Evolutionary conservation across 768 basidiomycete species (phyloP), one percentile per base, ranked within the genome.

Genomic region (Gelatoporia subvermispora): DNA sequence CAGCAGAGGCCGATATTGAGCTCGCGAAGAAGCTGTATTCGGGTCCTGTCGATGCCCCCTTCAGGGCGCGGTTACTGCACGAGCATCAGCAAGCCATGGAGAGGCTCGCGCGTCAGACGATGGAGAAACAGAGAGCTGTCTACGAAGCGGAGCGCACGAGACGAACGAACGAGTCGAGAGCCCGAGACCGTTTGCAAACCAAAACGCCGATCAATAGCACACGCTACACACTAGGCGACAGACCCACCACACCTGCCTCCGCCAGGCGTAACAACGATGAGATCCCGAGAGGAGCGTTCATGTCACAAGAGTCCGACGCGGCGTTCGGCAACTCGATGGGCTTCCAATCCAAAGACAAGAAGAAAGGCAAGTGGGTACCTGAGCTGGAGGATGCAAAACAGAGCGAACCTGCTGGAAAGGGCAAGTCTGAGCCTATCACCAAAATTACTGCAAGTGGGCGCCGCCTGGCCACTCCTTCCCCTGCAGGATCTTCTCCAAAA

Each of bases 1-100:
- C 60, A 38, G 69, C 78, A 20, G 81, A 79, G 63, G 71, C 78
- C 17, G 72, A 82, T 5, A 78, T 85, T 41, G 83, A 86, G 62
- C 64, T 57, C 3, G 77, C 73, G 13, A 35, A 50, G 1, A 47
- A 55, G 41, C 36, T 61, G 4, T 43, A 49, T 20, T 5, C 28
- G 13, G 48, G 48, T 35, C 38, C 47, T 24, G 41, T 51, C 38
- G 43, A 49, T 18, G n/a, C 49, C 11, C 35, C 38, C 11, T 49
- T 50, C 31, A 45, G 53, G 35, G 46, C 44, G 24, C 50, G 47
- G 42, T 23, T 42, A 17, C 31, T 54, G 16, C 49, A 49, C 23
- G 46, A 49, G 39, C 53, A 54, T 36, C 37, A 28, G 28, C 31
- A 50, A 35, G 31, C 43, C 35, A 54, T 54, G 53, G 53, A 54